phyloP scores from a whole-genome alignment of 768 basidiomycete genomes.

The Lactarius quietus region DNA sequence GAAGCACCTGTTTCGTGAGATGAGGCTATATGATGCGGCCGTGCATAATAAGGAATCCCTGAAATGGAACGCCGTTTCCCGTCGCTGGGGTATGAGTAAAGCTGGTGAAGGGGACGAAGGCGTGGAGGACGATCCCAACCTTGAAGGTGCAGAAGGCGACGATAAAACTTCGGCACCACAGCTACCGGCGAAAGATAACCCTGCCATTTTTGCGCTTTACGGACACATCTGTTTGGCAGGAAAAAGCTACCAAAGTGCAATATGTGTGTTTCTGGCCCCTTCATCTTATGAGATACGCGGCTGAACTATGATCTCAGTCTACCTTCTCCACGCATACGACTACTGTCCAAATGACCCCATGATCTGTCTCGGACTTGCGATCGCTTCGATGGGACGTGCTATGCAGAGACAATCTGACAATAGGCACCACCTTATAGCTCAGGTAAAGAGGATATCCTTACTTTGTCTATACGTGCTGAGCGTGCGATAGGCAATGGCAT shows the following conservation, averaged over 20 bases:
- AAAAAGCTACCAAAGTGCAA: slow-evolving; percentile 85
- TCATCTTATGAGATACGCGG: neutral
- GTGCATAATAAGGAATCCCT: slow-evolving; percentile 58
- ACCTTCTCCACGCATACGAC: slow-evolving; percentile 85
- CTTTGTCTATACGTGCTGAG: neutral
- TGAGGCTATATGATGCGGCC: slow-evolving; percentile 64
- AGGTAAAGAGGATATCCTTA: slow-evolving; percentile 38
- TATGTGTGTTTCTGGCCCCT: slow-evolving; percentile 57
- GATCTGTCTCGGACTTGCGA: slow-evolving; percentile 76
- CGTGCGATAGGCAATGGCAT: slow-evolving; percentile 66
- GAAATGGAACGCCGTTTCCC: slow-evolving; percentile 57
- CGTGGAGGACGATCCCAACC: slow-evolving; percentile 40
- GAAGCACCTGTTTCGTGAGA: slow-evolving; percentile 80
- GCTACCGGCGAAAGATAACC: slow-evolving; percentile 67
- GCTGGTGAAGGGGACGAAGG: slow-evolving; percentile 40
- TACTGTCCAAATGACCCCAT: slow-evolving; percentile 80
- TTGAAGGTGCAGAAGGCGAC: slow-evolving; percentile 24
- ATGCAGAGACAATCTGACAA: slow-evolving; percentile 96
- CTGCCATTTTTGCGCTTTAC: slow-evolving; percentile 67
- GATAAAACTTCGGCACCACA: slow-evolving; percentile 34
- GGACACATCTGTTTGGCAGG: slow-evolving; percentile 81
- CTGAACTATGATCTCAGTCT: slow-evolving; percentile 51
- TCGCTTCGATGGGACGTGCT: slow-evolving; percentile 83
- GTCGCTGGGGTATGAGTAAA: slow-evolving; percentile 53
- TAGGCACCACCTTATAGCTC: slow-evolving; percentile 81